phyloP scores from a whole-genome alignment of 345 rosid genomes.

The Acer saccharum region DNA sequence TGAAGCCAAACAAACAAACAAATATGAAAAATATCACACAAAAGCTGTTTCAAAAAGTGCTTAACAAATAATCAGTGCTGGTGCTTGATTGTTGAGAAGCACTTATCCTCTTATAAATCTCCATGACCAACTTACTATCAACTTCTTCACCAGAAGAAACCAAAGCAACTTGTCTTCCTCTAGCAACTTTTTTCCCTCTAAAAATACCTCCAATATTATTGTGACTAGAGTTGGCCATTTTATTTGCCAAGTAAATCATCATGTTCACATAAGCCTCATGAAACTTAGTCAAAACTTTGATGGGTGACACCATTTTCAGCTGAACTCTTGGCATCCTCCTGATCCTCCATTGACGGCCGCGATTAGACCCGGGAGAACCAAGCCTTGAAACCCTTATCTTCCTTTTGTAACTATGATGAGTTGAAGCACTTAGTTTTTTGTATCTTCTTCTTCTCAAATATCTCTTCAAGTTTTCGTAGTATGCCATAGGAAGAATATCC shows the following conservation, averaged over 20 bases:
- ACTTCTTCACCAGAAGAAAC: constrained; percentile 38
- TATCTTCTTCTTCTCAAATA: constrained; percentile 45
- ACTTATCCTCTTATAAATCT: constrained; percentile 38
- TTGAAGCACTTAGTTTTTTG: constrained; percentile 26
- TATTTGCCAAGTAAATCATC: constrained; percentile 32
- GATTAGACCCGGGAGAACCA: constrained; percentile 16
- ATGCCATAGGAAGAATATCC: constrained; percentile 25
- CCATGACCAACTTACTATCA: constrained; percentile 30
- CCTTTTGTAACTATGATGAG: not conserved
- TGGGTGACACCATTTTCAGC: constrained; percentile 26
- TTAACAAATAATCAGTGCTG: not conserved
- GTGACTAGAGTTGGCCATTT: constrained; percentile 21
- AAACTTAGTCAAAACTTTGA: constrained; percentile 32
- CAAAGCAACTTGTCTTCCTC: constrained; percentile 18
- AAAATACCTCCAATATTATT: constrained; percentile 1
- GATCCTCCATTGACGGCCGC: not conserved
- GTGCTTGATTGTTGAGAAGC: constrained; percentile 26
- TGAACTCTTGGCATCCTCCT: not conserved
- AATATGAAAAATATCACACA: too few species aligned
- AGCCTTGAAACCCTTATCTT: constrained; percentile 41
- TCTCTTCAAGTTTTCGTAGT: constrained; percentile 39
- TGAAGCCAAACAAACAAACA: not conserved
- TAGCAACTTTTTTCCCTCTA: constrained; percentile 32
- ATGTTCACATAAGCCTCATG: constrained; percentile 35
- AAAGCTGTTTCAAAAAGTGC: not conserved